Evolutionary conservation across 2,329 filamentous ascomycete genomes (phyloP).

Genomic region (Ascochyta lentis): DNA sequence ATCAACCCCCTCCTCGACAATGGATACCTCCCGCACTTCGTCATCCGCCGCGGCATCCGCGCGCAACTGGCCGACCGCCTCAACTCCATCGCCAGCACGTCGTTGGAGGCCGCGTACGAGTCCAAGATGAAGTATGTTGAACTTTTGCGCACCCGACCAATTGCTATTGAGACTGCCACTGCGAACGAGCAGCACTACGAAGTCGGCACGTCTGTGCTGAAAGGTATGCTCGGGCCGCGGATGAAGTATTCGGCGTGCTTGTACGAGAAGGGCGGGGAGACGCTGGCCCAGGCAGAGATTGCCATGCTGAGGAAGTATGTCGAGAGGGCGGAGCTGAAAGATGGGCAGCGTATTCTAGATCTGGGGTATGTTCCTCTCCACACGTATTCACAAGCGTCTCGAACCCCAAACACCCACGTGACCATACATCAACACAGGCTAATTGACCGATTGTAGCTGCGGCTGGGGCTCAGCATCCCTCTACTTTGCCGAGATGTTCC

Average conservation of each 20-base stretch:
- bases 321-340: slow-evolving; percentile 63
- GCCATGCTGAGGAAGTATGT: slow-evolving; percentile 71
- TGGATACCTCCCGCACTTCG: slow-evolving; percentile 67
- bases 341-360: slow-evolving; percentile 69
- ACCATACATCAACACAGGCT: not conserved
- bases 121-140: slow-evolving; percentile 70
- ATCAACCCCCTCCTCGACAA: slow-evolving; percentile 62
- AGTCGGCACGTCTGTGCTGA: slow-evolving; percentile 70
- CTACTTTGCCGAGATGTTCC: slow-evolving; percentile 70
- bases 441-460: slow-evolving; percentile 54
- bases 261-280: slow-evolving; percentile 63
- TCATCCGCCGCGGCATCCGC: slow-evolving; percentile 71
- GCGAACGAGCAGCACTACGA: slow-evolving; percentile 77
- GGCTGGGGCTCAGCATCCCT: slow-evolving; percentile 72
- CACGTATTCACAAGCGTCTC: not conserved
- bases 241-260: slow-evolving; percentile 77
- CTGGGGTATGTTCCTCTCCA: slow-evolving; percentile 57
- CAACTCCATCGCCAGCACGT: slow-evolving; percentile 60
- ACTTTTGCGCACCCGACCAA: slow-evolving; percentile 64
- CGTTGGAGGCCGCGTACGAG: slow-evolving; percentile 60
- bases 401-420: not conserved
- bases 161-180: slow-evolving; percentile 70
- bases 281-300: slow-evolving; percentile 69
- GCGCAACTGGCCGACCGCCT: slow-evolving; percentile 69
- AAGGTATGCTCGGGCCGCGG: slow-evolving; percentile 67